Percentiles rank a stretch among this genome's conserved stretches.
Conservation (phyloP, 306 rosid species). For the Alnus rubra region DNA sequence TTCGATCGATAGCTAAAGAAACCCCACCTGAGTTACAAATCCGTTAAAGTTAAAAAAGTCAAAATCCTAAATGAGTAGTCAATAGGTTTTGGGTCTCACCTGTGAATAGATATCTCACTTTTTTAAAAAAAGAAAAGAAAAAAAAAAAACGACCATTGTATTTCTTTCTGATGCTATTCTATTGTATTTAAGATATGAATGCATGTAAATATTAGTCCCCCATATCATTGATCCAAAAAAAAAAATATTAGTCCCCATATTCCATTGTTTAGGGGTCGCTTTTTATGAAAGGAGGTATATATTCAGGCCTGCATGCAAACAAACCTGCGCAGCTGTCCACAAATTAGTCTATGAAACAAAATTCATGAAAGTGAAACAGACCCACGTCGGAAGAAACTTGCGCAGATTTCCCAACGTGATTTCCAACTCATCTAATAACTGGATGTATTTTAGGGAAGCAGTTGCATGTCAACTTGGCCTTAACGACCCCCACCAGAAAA, state of each 20-base stretch:
- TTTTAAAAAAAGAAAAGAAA: no score
- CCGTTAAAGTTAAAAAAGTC: no score
- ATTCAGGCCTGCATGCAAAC: background rate
- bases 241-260: no score
- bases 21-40: background rate
- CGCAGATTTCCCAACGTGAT: slow-evolving; percentile 2
- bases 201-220: background rate
- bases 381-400: background rate
- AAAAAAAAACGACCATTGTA: no score
- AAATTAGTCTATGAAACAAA: background rate
- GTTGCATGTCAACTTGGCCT: slow-evolving; percentile 3
- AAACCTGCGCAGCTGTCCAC: background rate
- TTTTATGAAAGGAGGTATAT: background rate
- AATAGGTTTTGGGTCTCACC: no score
- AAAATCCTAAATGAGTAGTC: no score
- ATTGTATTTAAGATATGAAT: no score
- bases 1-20: background rate
- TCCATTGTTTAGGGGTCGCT: background rate
- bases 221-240: no score
- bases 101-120: no score
- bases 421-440: slow-evolving; percentile 15
- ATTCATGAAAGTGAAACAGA: background rate
- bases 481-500: background rate
- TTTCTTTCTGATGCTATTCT: no score
- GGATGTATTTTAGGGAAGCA: background rate